Conservation (phyloP, 345 rosid genomes). For the Salix exigua region DNA sequence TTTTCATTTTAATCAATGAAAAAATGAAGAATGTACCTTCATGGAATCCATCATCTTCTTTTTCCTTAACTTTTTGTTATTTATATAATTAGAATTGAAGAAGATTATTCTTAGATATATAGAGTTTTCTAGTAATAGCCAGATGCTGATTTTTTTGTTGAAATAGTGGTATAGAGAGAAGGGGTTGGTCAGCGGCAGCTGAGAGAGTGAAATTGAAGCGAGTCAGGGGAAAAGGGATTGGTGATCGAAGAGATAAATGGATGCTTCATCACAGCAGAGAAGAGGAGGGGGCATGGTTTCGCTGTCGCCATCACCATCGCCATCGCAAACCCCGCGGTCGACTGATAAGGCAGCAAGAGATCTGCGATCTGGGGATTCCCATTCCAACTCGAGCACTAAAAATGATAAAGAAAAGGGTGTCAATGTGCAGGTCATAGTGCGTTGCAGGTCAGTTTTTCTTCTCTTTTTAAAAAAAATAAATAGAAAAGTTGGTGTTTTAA, state of each 20-base stretch:
- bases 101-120: neutral
- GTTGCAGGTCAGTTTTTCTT: constrained; percentile 73
- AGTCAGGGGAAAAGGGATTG: neutral
- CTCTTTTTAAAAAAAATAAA: neutral
- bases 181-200: neutral
- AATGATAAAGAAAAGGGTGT: constrained; percentile 93
- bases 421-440: constrained; percentile 90
- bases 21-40: neutral
- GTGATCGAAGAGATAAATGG: constrained; percentile 37
- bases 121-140: neutral
- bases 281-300: constrained; percentile 71
- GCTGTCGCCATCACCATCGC: constrained; percentile 77
- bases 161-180: neutral
- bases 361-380: constrained; percentile 76
- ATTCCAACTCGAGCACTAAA: constrained; percentile 54
- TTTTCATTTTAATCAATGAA: neutral
- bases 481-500: no score
- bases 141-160: neutral
- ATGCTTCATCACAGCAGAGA: constrained; percentile 51
- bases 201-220: neutral
- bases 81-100: neutral
- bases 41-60: neutral
- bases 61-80: neutral
- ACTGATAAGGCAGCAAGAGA: constrained; percentile 77
- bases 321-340: constrained; percentile 89